Evolutionary conservation across 2,329 filamentous ascomycete genomes (phyloP), one percentile per base, ranked within the genome.

Genomic region (Pseudocercospora vitis): DNA sequence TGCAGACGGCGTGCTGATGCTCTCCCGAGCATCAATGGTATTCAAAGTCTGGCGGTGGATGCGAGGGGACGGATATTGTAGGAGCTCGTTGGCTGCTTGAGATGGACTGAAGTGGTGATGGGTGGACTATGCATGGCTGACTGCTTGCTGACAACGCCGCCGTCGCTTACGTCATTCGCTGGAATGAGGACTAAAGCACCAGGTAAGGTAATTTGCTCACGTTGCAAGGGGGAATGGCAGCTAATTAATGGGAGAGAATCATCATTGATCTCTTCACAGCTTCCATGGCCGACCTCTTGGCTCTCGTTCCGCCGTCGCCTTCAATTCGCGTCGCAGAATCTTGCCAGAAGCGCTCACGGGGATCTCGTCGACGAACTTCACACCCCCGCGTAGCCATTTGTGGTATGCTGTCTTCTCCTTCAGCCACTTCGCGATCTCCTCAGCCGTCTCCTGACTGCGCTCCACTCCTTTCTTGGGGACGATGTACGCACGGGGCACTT

Each of bases 331-430:
- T 33, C 53, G 48, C 58, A 85, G 64, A 57, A 85, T 85, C 76
- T 85, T 85, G 1, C 82, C 82, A 52, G 78, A 81, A 0, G 81
- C 79, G 48, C 77, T 82, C 71, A 84, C 85, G 0, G 82, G 82
- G 24, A 85, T 78, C 2, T 68, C 72, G 55, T 81, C 77, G 24
- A 81, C 70, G 58, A 81, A 81, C 54, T 81, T 76, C 8, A 85
- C 73, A 5, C 82, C 82, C 2, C 82, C 82, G 44, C 78, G 78
- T 39, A 85, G 68, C 79, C 81, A 82, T 71, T 85, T 85, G 63
- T 85, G 79, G 47, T 76, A 74, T 4, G 81, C 78, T 68, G 84
- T 84, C 64, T 81, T 76, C 4, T 26, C 37, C 18, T 42, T 42
- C 7, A 85, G 81, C 58, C 83, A 74, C 61, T 80, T 81, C 55